Conservation (phyloP, 2,329 filamentous ascomycete species). For the Penicillium sp. region DNA sequence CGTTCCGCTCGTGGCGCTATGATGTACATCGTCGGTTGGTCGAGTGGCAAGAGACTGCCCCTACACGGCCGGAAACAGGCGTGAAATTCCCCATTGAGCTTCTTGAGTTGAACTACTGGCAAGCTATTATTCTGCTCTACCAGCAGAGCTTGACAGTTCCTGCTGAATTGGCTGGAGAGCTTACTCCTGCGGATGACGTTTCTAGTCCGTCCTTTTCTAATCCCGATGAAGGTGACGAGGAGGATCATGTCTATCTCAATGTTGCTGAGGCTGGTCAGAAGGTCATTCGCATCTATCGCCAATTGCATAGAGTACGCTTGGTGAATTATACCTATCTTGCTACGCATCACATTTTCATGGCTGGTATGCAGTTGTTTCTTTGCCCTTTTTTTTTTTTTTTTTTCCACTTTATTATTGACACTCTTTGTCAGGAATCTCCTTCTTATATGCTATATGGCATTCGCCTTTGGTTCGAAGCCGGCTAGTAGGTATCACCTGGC, state of each 20-base stretch:
- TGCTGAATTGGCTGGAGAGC: conserved; percentile 76
- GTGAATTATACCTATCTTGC: conserved; percentile 96
- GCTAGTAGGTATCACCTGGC: conserved; percentile 59
- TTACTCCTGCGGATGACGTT: conserved; percentile 58
- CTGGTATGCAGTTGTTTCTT: conserved; percentile 55
- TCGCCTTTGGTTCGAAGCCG: conserved; percentile 82
- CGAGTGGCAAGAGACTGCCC: conserved; percentile 83
- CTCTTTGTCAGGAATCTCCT: conserved; percentile 67
- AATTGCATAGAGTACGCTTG: conserved; percentile 79
- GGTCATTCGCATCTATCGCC: conserved; percentile 84
- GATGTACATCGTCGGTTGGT: conserved; percentile 80
- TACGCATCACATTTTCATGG: conserved; percentile 96
- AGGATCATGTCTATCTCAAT: conserved; percentile 89
- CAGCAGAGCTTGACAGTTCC: conserved; percentile 86
- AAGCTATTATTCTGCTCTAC: conserved; percentile 93
- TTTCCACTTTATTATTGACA: conserved; percentile 6
- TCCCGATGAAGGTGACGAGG: conserved; percentile 59
- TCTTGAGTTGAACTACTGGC: conserved; percentile 94
- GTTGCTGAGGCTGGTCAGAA: conserved; percentile 93
- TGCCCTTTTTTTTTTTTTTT: too few species aligned
- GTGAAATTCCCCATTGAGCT: conserved; percentile 89
- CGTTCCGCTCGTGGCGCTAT: conserved; percentile 81
- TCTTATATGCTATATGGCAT: conserved; percentile 96
- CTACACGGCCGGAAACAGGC: conserved; percentile 72
- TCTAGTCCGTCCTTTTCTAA: conserved; percentile 52